Evolutionary conservation across 2,329 filamentous ascomycete species (phyloP).

Genomic region (Fusarium redolens): DNA sequence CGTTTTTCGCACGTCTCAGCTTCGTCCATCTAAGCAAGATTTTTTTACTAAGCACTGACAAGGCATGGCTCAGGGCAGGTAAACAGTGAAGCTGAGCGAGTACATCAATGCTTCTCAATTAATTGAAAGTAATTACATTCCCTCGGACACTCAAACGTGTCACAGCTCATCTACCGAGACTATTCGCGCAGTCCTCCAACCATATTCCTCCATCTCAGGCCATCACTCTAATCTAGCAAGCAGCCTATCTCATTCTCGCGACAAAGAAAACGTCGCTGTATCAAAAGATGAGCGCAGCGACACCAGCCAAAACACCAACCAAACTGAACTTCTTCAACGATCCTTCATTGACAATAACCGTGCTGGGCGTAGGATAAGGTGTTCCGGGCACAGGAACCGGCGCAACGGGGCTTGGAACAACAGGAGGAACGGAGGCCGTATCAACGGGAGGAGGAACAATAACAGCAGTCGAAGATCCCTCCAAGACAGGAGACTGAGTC

Average conservation of each 20-base stretch:
- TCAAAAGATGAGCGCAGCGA: conserved; percentile 35
- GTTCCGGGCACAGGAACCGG: conserved; percentile 17
- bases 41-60: background rate
- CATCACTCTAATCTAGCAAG: background rate
- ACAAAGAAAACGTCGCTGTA: background rate
- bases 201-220: background rate
- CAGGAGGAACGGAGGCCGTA: background rate
- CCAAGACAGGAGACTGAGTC: conserved; percentile 11
- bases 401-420: background rate
- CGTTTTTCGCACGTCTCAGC: background rate
- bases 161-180: background rate
- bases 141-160: background rate
- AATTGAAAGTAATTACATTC: conserved; percentile 24
- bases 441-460: conserved; percentile 8
- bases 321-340: conserved; percentile 29
- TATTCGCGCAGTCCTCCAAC: background rate
- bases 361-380: conserved; percentile 14
- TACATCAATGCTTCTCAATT: background rate
- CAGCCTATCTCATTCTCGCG: background rate
- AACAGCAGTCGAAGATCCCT: conserved; percentile 16
- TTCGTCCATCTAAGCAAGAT: background rate
- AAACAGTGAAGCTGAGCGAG: background rate
- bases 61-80: too few species aligned
- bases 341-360: conserved; percentile 32
- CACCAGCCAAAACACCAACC: conserved; percentile 39